phyloP scores from a whole-genome alignment of 2,329 filamentous ascomycete species.

The Fusarium paranaense region DNA sequence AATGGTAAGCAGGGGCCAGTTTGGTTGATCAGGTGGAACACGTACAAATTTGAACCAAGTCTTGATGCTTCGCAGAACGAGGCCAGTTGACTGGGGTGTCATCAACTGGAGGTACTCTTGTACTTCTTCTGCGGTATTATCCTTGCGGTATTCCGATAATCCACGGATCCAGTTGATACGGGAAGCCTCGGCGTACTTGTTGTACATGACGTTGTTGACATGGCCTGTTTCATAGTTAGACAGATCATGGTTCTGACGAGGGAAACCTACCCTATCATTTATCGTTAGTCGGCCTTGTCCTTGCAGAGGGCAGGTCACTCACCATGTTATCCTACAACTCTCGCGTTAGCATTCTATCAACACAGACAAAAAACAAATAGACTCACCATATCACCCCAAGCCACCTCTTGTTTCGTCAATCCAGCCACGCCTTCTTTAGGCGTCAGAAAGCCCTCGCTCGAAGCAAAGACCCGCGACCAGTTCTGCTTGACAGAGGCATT shows the following conservation, averaged over 20 bases:
- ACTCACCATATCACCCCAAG: slow-evolving; percentile 87
- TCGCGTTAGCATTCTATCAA: background rate
- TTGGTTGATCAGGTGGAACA: slow-evolving; percentile 16
- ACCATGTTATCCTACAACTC: slow-evolving; percentile 64
- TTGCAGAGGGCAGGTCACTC: slow-evolving; percentile 41
- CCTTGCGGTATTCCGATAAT: slow-evolving; percentile 57
- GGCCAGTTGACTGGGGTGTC: slow-evolving; percentile 72
- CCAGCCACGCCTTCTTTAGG: slow-evolving; percentile 69
- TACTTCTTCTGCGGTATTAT: slow-evolving; percentile 44
- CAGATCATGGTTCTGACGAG: background rate
- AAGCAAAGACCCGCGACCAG: slow-evolving; percentile 79
- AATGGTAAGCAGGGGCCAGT: background rate
- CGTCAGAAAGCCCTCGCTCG: slow-evolving; percentile 77
- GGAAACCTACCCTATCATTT: slow-evolving; percentile 9
- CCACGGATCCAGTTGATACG: slow-evolving; percentile 77
- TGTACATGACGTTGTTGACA: slow-evolving; percentile 89
- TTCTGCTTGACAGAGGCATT: slow-evolving; percentile 46
- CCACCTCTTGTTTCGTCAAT: slow-evolving; percentile 74
- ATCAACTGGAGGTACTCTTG: slow-evolving; percentile 58
- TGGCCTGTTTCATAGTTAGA: slow-evolving; percentile 58
- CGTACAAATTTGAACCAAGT: slow-evolving; percentile 90
- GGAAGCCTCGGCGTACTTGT: slow-evolving; percentile 84
- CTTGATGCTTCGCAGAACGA: slow-evolving; percentile 84
- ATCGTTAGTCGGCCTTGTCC: background rate
- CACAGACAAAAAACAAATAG: slow-evolving; percentile 39